Evolutionary conservation across 768 basidiomycete species (phyloP), one percentile per base, ranked within the genome.

Genomic region (Piloderma croceum): DNA sequence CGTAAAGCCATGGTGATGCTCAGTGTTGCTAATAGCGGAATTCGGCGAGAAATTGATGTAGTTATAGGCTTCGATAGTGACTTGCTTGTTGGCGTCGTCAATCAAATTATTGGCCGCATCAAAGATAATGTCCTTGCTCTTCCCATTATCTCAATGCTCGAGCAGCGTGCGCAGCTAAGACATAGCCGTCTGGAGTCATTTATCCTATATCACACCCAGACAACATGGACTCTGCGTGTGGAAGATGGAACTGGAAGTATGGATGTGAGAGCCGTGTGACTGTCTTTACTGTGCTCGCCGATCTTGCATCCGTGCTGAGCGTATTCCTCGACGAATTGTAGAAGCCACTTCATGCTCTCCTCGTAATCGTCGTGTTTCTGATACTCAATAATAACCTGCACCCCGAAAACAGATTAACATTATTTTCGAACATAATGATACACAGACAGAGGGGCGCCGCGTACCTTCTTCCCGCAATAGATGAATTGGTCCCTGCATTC

Each of bases 301-400:
- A 67, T 61, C 41, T 58, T 57, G 43, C 68, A 59, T 27, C 76
- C 78, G 43, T 81, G 74, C 1, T 51, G 50, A 6, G 70, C 74
- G 48, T 88, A 90, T 43, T 81, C 73, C 47, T 79, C 75, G 11
- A 85, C 48, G 41, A 70, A 70, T 19, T 65, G 61, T 23, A 90
- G 64, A 5, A 90, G 65, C 88, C 88, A 90, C n/a, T 65, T 66
- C 34, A 90, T 68, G 6, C 80, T 76, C 43, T 80, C 79, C 51
- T 91, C 88, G 62, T 96, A 97, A 57, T 94, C 85, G 39, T 81
- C 73, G 62, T 94, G 91, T 55, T 83, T 82, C 63, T 96, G 92
- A 57, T 89, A 92, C 55, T 97, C 93, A 43, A 93, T 73, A 39
- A 96, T 77, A 24, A 85, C 83, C 79, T 82, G 40, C 2, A 34